phyloP scores from a whole-genome alignment of 192 early-diverging fungal species.

The Geosiphon pyriformis region DNA sequence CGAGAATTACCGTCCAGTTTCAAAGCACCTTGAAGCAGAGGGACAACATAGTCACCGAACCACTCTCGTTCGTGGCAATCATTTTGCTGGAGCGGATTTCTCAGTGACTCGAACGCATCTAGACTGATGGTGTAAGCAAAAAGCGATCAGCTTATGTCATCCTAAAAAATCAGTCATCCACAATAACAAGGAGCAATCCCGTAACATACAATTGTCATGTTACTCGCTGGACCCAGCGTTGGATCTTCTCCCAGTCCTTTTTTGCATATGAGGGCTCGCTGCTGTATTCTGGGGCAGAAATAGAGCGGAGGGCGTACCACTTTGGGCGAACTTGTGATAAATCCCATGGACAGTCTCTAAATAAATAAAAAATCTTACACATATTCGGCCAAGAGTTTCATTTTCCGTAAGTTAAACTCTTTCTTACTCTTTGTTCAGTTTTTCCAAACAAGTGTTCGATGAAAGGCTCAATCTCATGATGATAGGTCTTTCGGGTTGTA shows the following conservation, averaged over 20 bases:
- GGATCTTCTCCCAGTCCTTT: too few species aligned
- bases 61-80: slow-evolving; percentile 18
- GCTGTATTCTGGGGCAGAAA: slow-evolving; percentile 10
- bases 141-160: too few species aligned
- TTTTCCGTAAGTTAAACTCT: too few species aligned
- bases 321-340: slow-evolving; percentile 4
- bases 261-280: background rate
- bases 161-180: too few species aligned
- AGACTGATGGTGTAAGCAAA: too few species aligned
- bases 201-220: too few species aligned
- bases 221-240: too few species aligned
- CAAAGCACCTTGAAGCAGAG: slow-evolving; percentile 18
- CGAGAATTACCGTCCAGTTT: slow-evolving; percentile 12
- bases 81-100: slow-evolving; percentile 14
- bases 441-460: slow-evolving; percentile 11
- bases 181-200: too few species aligned
- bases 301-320: slow-evolving; percentile 7
- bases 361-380: too few species aligned
- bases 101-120: slow-evolving; percentile 18
- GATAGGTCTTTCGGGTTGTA: slow-evolving; percentile 4
- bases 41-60: slow-evolving; percentile 14
- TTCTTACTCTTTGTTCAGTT: too few species aligned
- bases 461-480: slow-evolving; percentile 19
- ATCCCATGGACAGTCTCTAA: too few species aligned
- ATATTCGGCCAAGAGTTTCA: too few species aligned